A percentile compares a stretch with the other conserved stretches of the same genome.
These are phyloP conservation scores for Mayamaea pseudoterrestris DNA, from an alignment of 108 stramenopile species.

Conservation along the genomic window DNA sequence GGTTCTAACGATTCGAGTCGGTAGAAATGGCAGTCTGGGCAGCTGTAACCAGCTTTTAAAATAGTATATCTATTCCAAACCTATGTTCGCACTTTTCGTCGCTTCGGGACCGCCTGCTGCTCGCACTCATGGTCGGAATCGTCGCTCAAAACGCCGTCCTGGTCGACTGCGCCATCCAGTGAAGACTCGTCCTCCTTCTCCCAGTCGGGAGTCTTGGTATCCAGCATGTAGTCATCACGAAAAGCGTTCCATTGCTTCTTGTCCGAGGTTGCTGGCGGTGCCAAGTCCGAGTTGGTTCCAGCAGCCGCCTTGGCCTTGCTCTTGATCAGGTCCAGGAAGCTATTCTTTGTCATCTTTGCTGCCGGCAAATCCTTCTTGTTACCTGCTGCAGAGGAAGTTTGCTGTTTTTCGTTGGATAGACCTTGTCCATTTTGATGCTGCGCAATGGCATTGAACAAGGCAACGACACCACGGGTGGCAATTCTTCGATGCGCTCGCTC, in stretches of 20 bases:
- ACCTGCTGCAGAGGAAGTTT: not conserved
- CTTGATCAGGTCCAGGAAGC: constrained; percentile 75
- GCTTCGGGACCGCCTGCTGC: too few relatives aligned
- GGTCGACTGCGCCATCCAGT: not conserved
- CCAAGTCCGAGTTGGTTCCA: not conserved
- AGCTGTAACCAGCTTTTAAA: too few relatives aligned
- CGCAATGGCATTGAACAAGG: constrained; percentile 80
- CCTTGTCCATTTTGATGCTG: constrained; percentile 53
- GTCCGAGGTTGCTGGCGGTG: constrained; percentile 3
- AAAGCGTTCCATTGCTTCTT: constrained; percentile 62
- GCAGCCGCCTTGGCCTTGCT: constrained; percentile 20
- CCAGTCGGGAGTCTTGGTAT: constrained; percentile 21
- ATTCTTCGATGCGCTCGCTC: constrained; percentile 76
- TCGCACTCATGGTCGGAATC: too few relatives aligned
- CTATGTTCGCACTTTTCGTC: too few relatives aligned
- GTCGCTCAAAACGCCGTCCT: too few relatives aligned
- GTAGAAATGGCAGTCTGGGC: too few relatives aligned
- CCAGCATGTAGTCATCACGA: constrained; percentile 73
- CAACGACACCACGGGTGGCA: constrained; percentile 84
- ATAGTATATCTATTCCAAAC: too few relatives aligned
- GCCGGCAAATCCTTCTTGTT: constrained; percentile 14
- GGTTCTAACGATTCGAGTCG: too few relatives aligned
- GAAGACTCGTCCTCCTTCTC: not conserved
- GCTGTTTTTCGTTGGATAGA: constrained; percentile 8
- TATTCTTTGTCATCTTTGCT: constrained; percentile 46